Evolutionary conservation across 2,329 filamentous ascomycete species (phyloP).

Genomic region (Tolypocladium amazonense): DNA sequence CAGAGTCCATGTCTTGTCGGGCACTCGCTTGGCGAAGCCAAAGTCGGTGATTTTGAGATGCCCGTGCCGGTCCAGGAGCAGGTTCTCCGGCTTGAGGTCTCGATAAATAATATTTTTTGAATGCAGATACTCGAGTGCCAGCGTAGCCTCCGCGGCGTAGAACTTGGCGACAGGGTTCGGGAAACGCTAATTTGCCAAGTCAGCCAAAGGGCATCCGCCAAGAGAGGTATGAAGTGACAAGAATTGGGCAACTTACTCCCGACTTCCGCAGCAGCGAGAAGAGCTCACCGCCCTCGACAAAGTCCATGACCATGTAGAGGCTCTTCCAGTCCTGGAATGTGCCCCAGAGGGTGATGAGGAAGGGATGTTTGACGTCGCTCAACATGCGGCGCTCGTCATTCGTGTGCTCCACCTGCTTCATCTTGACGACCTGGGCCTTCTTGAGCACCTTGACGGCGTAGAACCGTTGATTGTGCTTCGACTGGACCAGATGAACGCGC

Average conservation of each 20-base stretch:
- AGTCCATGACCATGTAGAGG: conserved; percentile 99
- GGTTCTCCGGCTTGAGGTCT: conserved; percentile 90
- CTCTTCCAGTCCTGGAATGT: conserved; percentile 95
- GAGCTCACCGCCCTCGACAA: conserved; percentile 94
- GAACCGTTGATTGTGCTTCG: conserved; percentile 94
- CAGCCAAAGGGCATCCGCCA: background rate
- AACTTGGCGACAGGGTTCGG: conserved; percentile 98
- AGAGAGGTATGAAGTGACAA: background rate
- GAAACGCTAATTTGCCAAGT: conserved; percentile 58
- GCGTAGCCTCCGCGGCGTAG: conserved; percentile 93
- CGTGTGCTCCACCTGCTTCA: conserved; percentile 99
- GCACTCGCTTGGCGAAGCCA: conserved; percentile 95
- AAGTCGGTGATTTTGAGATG: conserved; percentile 98
- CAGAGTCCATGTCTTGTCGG: conserved; percentile 97
- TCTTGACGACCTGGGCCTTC: conserved; percentile 96
- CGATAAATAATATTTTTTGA: conserved; percentile 94
- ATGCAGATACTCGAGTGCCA: conserved; percentile 93
- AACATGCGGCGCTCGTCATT: conserved; percentile 97
- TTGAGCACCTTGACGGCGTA: conserved; percentile 98
- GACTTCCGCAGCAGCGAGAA: conserved; percentile 94
- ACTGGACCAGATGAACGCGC: conserved; percentile 91
- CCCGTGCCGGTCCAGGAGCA: conserved; percentile 83
- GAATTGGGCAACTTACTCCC: conserved; percentile 44
- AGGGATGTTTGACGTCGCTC: conserved; percentile 93
- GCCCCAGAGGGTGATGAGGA: conserved; percentile 95